Evolutionary conservation across 805 yeast species (phyloP), one percentile per base, ranked within the genome.

Genomic region (Candida maltosa): DNA sequence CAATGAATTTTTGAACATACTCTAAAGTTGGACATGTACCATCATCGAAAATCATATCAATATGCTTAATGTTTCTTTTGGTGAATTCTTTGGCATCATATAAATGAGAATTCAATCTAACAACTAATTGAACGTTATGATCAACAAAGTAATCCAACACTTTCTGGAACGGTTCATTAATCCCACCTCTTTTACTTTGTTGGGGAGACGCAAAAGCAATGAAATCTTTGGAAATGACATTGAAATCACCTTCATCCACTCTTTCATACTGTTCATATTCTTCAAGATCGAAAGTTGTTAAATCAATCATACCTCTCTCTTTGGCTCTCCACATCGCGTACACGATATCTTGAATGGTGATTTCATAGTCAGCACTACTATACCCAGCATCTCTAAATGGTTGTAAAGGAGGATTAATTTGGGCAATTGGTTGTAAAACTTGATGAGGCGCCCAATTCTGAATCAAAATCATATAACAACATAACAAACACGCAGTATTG

Each of bases 371-470:
- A 2, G 97, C 96, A 39, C 81, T 81, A 2, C 96, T 86, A 60
- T 93, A 93, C 2, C 98, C 98, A 1, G 98, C 98, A 58, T 93
- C 98, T 57, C 98, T 73, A 62, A 89, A 93, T 1, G 89, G 84
- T 83, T 85, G 89, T 46, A 91, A 82, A 5, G 97, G 97, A 2
- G 95, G 96, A 32, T 84, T 88, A 5, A 81, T 77, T 58, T 93
- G 97, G 1, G 93, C 78, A 35, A 93, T 76, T 1, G 98, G 98
- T 41, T 95, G 97, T 44, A 93, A 63, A 0, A 89, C 98, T 59
- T 93, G 93, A 60, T 93, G 98, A 0, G 98, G 98, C 1, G 97
- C 87, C 98, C 98, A 93, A 10, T 87, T 82, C 56, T 93, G 98
- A 12, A 93, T 91, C 36, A 93, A 63, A 1, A 93, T 75, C 97